Conservation (phyloP, 441 rosid genomes). For the Raphanus hybrid region DNA sequence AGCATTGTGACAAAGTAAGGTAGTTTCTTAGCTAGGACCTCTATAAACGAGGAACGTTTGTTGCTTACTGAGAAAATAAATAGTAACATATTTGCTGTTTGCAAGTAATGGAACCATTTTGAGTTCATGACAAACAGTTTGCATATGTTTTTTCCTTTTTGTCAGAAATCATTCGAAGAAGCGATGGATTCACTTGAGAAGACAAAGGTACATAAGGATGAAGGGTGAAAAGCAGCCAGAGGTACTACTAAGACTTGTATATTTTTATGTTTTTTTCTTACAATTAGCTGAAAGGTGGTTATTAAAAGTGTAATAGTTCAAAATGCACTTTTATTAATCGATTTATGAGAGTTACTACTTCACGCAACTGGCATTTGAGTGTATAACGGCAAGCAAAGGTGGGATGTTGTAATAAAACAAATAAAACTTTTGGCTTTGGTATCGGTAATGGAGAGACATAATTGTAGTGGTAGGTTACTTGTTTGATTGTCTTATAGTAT, state of each 20-base stretch:
- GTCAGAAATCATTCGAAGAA: slow-evolving; percentile 85
- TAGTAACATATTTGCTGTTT: not conserved
- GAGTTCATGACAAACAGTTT: not conserved
- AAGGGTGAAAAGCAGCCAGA: slow-evolving; percentile 33
- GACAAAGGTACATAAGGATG: slow-evolving; percentile 55
- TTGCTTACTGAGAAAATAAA: not conserved
- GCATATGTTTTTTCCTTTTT: not conserved
- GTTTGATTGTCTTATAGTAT: slow-evolving; percentile 18
- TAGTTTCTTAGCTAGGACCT: too few species aligned
- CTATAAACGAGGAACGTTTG: too few species aligned
- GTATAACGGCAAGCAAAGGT: slow-evolving; percentile 4
- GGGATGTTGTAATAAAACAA: slow-evolving; percentile 1
- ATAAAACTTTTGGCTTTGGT: slow-evolving; percentile 4
- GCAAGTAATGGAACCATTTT: not conserved
- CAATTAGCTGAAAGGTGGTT: too few species aligned
- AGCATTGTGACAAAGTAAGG: not conserved
- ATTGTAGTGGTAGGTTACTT: slow-evolving; percentile 31
- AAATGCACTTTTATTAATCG: not conserved
- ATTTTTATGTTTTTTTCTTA: not conserved
- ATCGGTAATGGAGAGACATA: slow-evolving; percentile 28
- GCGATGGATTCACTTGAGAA: slow-evolving; percentile 77
- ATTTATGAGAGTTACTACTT: slow-evolving; percentile 7
- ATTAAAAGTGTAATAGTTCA: not conserved
- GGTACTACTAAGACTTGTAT: slow-evolving; percentile 23
- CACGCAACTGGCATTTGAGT: slow-evolving; percentile 16